Conservation (phyloP, 2,329 filamentous ascomycete species). For the Aureobasidium sp. region DNA sequence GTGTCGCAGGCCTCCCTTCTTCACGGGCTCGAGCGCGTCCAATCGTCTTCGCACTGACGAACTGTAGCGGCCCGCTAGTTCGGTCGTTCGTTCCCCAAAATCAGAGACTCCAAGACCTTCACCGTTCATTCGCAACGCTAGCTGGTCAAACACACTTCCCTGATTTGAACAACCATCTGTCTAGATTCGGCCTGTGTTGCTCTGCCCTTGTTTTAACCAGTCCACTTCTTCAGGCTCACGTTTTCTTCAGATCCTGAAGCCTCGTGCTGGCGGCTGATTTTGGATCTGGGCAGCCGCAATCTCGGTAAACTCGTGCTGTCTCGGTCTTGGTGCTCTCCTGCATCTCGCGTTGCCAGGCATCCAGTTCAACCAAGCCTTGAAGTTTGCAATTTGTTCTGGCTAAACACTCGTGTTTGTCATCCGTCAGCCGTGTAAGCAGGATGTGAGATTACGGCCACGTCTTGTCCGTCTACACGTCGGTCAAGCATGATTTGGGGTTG, state of each 20-base stretch:
- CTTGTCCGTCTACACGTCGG: neutral
- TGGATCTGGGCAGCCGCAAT: neutral
- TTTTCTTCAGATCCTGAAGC: slow-evolving; percentile 6
- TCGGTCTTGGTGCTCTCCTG: neutral
- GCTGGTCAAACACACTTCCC: neutral
- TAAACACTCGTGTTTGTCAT: neutral
- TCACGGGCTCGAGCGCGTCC: neutral
- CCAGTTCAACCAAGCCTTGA: neutral
- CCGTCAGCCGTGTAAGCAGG: neutral
- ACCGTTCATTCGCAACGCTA: neutral
- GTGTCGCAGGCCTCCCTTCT: neutral
- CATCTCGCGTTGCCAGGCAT: slow-evolving; percentile 1
- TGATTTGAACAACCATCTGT: neutral
- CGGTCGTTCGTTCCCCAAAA: neutral
- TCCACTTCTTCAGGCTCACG: neutral
- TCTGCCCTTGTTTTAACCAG: neutral
- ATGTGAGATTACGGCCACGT: neutral
- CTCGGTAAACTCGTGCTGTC: neutral
- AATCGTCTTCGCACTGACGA: neutral
- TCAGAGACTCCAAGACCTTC: neutral
- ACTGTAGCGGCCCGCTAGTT: slow-evolving; percentile 4
- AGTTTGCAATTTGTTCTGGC: neutral
- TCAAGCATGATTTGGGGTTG: neutral
- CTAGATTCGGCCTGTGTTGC: neutral
- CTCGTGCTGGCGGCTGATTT: neutral